Evolutionary conservation across 1,139 yeast species (phyloP), one percentile per base, ranked within the genome.

Genomic region (Scheffersomyces lignicola): DNA sequence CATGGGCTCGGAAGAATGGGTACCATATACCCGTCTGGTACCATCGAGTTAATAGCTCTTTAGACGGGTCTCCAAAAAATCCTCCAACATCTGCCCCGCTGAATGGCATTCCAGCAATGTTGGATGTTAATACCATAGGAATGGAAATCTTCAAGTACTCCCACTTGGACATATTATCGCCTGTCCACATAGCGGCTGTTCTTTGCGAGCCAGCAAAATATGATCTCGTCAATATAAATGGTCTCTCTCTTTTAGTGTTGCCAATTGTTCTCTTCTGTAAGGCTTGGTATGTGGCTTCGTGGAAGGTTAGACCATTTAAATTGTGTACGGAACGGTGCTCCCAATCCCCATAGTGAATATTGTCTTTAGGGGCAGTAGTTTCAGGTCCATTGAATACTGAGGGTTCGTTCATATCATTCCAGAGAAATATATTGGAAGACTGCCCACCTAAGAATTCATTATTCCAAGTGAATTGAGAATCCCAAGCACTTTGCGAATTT

Each of bases 371-470:
- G 28, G 92, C 79, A 1, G 95, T 67, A 1, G 96, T 88, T 57
- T 92, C 99, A 1, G 97, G 96, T 0, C 97, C 98, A 49, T 83
- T 78, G 56, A 92, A 94, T 3, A 92, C 84, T 0, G 97, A 87
- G 0, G 97, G 97, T 60, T 92, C 99, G 60, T 86, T 88, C 99
- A 92, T 92, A 58, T 94, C 98, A 58, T 92, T 94, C 99, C 99
- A 92, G 20, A 94, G 65, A 51, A 83, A 84, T 36, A 89, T 57
- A 51, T 92, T 92, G 6, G 69, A 58, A 6, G 61, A 47, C 17
- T 79, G 67, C 23, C 71, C 64, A 0, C 82, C 80, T 44, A 80
- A 69, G 39, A 84, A 76, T 4, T 48, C 46, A 37, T 62, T 56
- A 8, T 49, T 42, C 3, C 37, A 28, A 3, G 56, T 43, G 41